Evolutionary conservation across 108 stramenopile genomes (phyloP), one percentile per base, ranked within the genome.

Genomic region (Pseudonitzschia multistriata): DNA sequence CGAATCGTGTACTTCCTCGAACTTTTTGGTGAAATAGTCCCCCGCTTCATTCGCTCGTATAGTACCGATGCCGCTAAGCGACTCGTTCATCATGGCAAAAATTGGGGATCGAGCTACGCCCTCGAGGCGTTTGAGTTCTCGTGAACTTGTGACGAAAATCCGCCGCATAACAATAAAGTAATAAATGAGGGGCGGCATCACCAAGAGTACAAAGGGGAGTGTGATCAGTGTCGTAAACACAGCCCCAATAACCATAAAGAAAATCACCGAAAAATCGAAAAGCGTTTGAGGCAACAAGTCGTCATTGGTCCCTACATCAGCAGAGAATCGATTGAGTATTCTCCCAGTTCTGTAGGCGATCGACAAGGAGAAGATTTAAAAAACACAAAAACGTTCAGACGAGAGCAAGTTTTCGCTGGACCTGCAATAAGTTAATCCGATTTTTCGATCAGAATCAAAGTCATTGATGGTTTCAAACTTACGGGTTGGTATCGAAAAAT

Each of bases 401-500:
- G n/a, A n/a, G n/a, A n/a, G n/a, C n/a, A n/a, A n/a, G n/a, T n/a
- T n/a, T n/a, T n/a, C n/a, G n/a, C n/a, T n/a, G n/a, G n/a, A n/a
- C n/a, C n/a, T n/a, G n/a, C n/a, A n/a, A n/a, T n/a, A n/a, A n/a
- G n/a, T n/a, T n/a, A n/a, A n/a, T n/a, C n/a, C n/a, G n/a, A n/a
- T n/a, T n/a, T n/a, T n/a, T n/a, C n/a, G n/a, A n/a, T n/a, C n/a
- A n/a, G n/a, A n/a, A n/a, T n/a, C n/a, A n/a, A 42, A 42, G 40
- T 10, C 59, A 3, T 3, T 15, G 13, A 17, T 28, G 14, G 34
- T 35, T n/a, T 59, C 21, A 3, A 27, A 48, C 63, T 37, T 47
- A 64, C 63, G 97, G 95, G 57, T 95, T 96, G n/a, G 88, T 88
- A 72, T 96, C 96, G 69, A 96, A 98, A 74, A 94, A 98, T 25